Evolutionary conservation across 352 stramenopile species (phyloP).

Genomic region (Pythium folliculosum): DNA sequence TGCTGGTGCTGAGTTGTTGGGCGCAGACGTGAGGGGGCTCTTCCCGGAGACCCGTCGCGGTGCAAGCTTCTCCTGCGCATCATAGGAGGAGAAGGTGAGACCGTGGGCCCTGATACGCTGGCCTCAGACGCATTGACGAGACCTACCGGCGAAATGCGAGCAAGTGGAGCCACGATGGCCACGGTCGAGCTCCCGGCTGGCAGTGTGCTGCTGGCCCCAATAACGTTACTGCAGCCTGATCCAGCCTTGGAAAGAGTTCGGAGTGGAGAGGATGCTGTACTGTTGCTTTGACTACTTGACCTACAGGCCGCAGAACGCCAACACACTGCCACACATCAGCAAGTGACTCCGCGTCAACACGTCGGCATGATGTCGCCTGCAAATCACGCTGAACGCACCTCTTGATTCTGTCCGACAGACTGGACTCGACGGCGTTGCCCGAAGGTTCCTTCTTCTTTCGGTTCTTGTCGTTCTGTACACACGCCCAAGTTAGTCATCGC

Average conservation of each 20-base stretch:
- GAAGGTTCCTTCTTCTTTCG: slow-evolving; percentile 31
- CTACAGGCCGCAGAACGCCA: not conserved
- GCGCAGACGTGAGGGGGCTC: not conserved
- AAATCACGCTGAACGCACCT: slow-evolving; percentile 20
- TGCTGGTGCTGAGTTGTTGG: not conserved
- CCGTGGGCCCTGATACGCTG: not conserved
- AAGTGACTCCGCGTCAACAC: slow-evolving; percentile 3
- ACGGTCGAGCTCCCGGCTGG: not conserved
- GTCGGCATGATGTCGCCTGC: not conserved
- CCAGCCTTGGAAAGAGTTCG: not conserved
- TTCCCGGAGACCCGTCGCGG: not conserved
- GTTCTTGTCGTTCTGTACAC: slow-evolving; percentile 23
- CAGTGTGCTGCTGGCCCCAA: not conserved
- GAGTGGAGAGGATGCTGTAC: not conserved
- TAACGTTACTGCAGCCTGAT: not conserved
- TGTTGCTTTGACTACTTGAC: not conserved
- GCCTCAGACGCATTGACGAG: not conserved
- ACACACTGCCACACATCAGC: slow-evolving; percentile 21
- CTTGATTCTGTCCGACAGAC: slow-evolving; percentile 22
- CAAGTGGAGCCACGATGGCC: not conserved
- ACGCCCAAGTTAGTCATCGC: not conserved
- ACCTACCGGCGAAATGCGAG: not conserved
- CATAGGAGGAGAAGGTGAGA: not conserved
- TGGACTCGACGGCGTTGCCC: not conserved
- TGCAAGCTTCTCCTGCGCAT: not conserved